These are phyloP conservation scores for Raphanus raphanistrum DNA, from an alignment of 345 rosid genomes.

Conservation along the genomic window DNA sequence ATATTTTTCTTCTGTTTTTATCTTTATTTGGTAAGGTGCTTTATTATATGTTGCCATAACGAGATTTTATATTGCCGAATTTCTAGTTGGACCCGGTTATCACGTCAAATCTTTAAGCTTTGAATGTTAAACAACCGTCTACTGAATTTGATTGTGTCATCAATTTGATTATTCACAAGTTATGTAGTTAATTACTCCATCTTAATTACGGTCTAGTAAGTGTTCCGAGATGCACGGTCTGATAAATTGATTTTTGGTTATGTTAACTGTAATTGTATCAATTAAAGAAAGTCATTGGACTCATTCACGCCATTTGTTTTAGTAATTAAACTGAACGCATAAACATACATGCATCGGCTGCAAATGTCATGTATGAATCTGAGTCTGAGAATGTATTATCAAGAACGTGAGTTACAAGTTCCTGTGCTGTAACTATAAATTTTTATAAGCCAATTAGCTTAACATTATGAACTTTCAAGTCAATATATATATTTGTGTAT, in stretches of 20 bases:
- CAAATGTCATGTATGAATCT: neutral
- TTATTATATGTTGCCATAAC: conserved; percentile 26
- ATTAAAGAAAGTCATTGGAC: neutral
- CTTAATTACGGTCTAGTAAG: neutral
- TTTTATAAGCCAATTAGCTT: neutral
- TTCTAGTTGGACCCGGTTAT: conserved; percentile 18
- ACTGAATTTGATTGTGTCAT: conserved; percentile 7
- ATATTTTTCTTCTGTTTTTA: neutral
- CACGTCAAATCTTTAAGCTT: conserved; percentile 17
- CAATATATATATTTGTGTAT: neutral
- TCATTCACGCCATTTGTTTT: neutral
- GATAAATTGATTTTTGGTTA: neutral
- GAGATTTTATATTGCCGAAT: conserved; percentile 4
- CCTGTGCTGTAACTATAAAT: no score
- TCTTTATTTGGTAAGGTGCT: neutral
- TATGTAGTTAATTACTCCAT: neutral
- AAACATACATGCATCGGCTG: neutral
- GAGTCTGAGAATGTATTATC: neutral
- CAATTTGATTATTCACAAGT: neutral
- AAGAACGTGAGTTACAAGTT: no score
- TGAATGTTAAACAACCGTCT: conserved; percentile 1
- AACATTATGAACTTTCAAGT: neutral
- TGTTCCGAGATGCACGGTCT: neutral
- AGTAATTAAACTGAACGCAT: neutral
- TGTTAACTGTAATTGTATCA: neutral